These are phyloP conservation scores for Achaetomium macrosporum DNA, from an alignment of 2,329 filamentous ascomycete species.

Conservation along the genomic window DNA sequence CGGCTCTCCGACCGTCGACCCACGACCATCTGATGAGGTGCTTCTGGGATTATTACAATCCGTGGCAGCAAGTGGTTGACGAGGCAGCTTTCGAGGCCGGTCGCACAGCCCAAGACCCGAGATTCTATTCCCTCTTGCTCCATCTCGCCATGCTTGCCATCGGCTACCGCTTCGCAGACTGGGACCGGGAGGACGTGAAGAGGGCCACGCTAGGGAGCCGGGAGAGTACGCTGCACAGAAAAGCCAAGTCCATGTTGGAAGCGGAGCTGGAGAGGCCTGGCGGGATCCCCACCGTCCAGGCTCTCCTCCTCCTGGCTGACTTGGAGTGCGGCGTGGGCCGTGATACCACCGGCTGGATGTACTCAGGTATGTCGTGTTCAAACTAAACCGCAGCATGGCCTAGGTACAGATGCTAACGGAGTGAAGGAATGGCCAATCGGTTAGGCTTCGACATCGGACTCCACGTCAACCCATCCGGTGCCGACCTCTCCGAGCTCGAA, in stretches of 20 bases:
- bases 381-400: slow-evolving; percentile 21
- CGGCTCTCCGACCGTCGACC: slow-evolving; percentile 39
- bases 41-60: slow-evolving; percentile 49
- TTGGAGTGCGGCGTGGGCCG: slow-evolving; percentile 49
- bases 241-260: slow-evolving; percentile 50
- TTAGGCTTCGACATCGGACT: slow-evolving; percentile 44
- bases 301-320: slow-evolving; percentile 46
- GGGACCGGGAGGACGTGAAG: slow-evolving; percentile 42
- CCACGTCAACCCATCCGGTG: slow-evolving; percentile 39
- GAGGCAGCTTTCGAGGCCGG: slow-evolving; percentile 44
- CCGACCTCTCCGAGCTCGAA: slow-evolving; percentile 41
- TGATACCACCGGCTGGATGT: slow-evolving; percentile 51
- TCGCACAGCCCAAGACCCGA: slow-evolving; percentile 38
- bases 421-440: slow-evolving; percentile 37
- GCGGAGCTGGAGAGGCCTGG: slow-evolving; percentile 47
- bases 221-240: slow-evolving; percentile 48
- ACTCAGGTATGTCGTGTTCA: slow-evolving; percentile 37
- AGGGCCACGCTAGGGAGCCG: slow-evolving; percentile 40
- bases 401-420: slow-evolving; percentile 8
- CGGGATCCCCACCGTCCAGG: slow-evolving; percentile 47
- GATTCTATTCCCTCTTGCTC: slow-evolving; percentile 47
- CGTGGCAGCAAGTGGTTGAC: slow-evolving; percentile 44
- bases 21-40: slow-evolving; percentile 47
- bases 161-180: slow-evolving; percentile 47
- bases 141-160: slow-evolving; percentile 48